phyloP scores from a whole-genome alignment of 1,284 basidiomycete species.

The Puccinia horiana region DNA sequence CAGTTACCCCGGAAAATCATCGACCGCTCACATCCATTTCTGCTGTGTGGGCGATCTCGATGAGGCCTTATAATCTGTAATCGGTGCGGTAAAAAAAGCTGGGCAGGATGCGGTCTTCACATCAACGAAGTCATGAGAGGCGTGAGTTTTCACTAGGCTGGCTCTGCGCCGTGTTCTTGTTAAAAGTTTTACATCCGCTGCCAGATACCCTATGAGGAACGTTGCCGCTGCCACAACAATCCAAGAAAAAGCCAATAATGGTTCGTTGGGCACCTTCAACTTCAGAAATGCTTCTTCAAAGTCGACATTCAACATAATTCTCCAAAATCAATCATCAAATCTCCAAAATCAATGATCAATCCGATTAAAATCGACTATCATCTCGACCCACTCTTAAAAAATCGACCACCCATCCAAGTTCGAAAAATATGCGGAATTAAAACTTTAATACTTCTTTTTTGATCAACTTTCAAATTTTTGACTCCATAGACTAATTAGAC shows the following conservation, averaged over 20 bases:
- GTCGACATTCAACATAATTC: too few relatives aligned
- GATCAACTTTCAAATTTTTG: too few relatives aligned
- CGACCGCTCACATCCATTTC: neutral
- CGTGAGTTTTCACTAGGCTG: neutral
- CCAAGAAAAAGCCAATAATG: neutral
- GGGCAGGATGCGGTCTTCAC: neutral
- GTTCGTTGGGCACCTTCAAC: neutral
- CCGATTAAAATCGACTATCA: too few relatives aligned
- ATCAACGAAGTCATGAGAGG: neutral
- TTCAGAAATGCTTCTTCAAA: too few relatives aligned
- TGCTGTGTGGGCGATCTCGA: neutral
- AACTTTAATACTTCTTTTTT: too few relatives aligned
- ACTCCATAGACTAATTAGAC: too few relatives aligned
- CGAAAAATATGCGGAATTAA: too few relatives aligned
- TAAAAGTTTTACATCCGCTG: neutral
- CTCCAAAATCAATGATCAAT: too few relatives aligned
- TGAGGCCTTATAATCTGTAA: neutral
- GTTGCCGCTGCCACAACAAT: neutral
- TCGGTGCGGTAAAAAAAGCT: neutral
- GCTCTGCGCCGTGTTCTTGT: neutral
- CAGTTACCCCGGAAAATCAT: neutral
- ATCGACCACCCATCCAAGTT: too few relatives aligned
- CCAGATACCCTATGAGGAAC: neutral
- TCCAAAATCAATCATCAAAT: too few relatives aligned
- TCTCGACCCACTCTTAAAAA: too few relatives aligned